Conservation (phyloP, 768 basidiomycete species). For the Strobilomyces dryophilus region DNA sequence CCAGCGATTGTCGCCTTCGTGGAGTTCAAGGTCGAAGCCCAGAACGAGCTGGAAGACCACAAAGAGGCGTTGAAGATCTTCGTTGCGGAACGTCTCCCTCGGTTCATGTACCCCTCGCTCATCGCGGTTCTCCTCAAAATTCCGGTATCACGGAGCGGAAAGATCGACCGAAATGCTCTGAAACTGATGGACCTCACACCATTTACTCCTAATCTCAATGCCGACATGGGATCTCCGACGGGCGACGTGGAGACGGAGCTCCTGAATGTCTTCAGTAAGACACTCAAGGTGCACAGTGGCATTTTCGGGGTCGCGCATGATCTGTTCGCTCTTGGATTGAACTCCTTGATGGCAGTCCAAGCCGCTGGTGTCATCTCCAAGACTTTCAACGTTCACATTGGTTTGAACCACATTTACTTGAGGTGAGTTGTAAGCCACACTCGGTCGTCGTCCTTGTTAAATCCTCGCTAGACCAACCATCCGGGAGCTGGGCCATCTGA, state of each 20-base stretch:
- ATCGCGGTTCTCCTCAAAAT: conserved; percentile 22
- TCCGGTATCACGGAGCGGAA: conserved; percentile 25
- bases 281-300: conserved; percentile 18
- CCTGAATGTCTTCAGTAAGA: conserved; percentile 23
- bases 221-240: conserved; percentile 22
- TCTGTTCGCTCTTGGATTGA: conserved; percentile 28
- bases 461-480: conserved; percentile 19
- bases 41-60: conserved; percentile 16
- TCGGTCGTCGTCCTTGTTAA: not conserved
- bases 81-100: conserved; percentile 28
- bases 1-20: conserved; percentile 30
- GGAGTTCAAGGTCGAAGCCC: conserved; percentile 16
- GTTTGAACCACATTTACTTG: conserved; percentile 28
- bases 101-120: conserved; percentile 31
- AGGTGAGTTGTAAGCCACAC: conserved; percentile 12
- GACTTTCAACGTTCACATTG: conserved; percentile 27
- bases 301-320: conserved; percentile 27
- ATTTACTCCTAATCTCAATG: conserved; percentile 19
- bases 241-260: conserved; percentile 27
- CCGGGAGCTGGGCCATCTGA: conserved; percentile 22
- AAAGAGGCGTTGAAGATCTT: conserved; percentile 22
- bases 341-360: conserved; percentile 32
- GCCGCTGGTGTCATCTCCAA: conserved; percentile 27
- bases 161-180: conserved; percentile 27
- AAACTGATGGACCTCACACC: conserved; percentile 24